Evolutionary conservation across 352 stramenopile species (phyloP), one percentile per base, ranked within the genome.

Genomic region (Hyaloperonospora brassicae): DNA sequence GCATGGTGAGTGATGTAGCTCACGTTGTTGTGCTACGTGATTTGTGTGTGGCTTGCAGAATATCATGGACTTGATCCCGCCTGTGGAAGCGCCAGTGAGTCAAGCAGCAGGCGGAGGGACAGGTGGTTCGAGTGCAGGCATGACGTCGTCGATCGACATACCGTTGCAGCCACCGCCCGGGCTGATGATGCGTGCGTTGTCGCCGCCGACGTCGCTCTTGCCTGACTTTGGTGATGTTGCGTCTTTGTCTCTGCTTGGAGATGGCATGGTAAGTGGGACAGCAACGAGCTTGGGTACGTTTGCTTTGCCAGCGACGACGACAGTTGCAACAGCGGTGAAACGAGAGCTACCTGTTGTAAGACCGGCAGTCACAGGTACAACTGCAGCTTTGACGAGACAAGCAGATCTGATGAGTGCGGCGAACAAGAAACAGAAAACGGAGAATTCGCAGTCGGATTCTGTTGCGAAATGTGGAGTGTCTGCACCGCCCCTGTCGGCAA

Each of bases 11-110:
- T 17, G 17, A 17, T 34, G 8, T 34, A 34, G 21, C 24, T 38
- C 27, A 25, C 24, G 3, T 39, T 50, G 5, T 40, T 49, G 39
- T 14, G 55, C n/a, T 52, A 30, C 25, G 17, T 53, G 60, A 36
- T 50, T 0, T 17, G 30, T 21, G 40, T 49, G 36, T 42, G 11
- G 52, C 27, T 14, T 55, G 59, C 50, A 89, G 76, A 87, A 87
- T 58, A 87, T 89, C 47, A 80, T 89, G 66, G 79, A 89, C 55
- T 57, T 89, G 47, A 87, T 89, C 30, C 79, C 79, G 24, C 64
- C 64, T 0, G 61, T 72, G 10, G 64, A 72, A 17, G 57, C 64
- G 1, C 76, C 76, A 22, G 59, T 53, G 7, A 69, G 51, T 54
- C 59, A 72, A 46, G 46, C 52, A 55, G 11, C 30, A 40, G 45